Evolutionary conservation across 2,329 filamentous ascomycete genomes (phyloP).

Genomic region (Onygenales sp.): DNA sequence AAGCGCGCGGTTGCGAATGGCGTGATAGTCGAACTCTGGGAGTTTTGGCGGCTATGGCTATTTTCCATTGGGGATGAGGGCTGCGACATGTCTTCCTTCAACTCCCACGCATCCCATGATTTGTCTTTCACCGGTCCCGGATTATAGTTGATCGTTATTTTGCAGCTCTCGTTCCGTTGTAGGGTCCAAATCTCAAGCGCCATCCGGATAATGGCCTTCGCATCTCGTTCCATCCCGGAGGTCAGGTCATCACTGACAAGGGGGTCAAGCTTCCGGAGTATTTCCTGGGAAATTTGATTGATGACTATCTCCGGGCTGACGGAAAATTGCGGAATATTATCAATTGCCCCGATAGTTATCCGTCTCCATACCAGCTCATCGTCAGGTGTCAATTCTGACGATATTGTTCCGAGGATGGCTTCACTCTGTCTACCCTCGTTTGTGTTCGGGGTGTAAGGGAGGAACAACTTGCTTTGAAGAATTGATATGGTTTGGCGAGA

Average conservation of each 20-base stretch:
- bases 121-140: neutral
- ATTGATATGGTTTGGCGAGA: neutral
- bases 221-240: neutral
- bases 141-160: constrained; percentile 1
- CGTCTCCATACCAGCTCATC: constrained; percentile 3
- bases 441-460: neutral
- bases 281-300: neutral
- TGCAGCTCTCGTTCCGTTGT: neutral
- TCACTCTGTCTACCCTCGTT: neutral
- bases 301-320: neutral
- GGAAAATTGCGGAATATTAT: neutral
- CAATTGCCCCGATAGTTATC: constrained; percentile 3
- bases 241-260: neutral
- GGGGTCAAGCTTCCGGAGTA: neutral
- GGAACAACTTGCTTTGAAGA: neutral
- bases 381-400: neutral
- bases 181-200: constrained; percentile 2
- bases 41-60: neutral
- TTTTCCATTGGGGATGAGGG: neutral
- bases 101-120: neutral
- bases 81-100: neutral
- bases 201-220: neutral
- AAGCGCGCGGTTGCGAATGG: neutral
- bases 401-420: neutral
- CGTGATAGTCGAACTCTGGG: neutral